Percentiles rank a stretch among this genome's conserved stretches.
Evolutionary conservation across 2,329 filamentous ascomycete genomes (phyloP).

Genomic region (Neospermospora avenae): DNA sequence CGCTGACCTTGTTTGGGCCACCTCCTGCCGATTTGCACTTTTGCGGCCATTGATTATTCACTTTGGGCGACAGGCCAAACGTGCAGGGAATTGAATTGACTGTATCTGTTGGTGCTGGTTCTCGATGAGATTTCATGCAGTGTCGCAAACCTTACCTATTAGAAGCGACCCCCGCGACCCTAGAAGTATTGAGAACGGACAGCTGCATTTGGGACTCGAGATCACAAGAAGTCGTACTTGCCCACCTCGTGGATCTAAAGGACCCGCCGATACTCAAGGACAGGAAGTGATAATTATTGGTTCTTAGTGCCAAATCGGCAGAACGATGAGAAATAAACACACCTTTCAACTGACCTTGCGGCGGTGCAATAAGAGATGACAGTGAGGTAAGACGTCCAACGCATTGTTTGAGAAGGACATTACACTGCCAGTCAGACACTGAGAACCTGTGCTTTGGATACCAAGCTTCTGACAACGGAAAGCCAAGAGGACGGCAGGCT

Average conservation of each 20-base stretch:
- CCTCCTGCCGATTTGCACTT: background rate
- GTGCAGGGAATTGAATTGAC: background rate
- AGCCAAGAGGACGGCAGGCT: constrained; percentile 20
- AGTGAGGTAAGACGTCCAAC: background rate
- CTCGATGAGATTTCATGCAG: background rate
- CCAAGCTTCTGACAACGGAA: constrained; percentile 24
- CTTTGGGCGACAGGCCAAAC: background rate
- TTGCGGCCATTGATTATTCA: background rate
- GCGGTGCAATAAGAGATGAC: background rate
- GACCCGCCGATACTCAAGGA: too few species aligned
- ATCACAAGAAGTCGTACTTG: background rate
- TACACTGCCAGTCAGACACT: constrained; percentile 13
- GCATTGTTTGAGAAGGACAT: constrained; percentile 2
- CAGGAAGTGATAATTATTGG: background rate
- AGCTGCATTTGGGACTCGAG: constrained; percentile 1
- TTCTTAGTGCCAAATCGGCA: background rate
- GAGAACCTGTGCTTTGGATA: constrained; percentile 9
- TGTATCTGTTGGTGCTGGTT: background rate
- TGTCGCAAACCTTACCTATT: background rate
- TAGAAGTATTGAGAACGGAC: background rate
- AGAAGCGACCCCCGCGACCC: background rate
- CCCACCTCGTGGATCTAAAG: too few species aligned
- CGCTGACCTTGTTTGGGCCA: background rate
- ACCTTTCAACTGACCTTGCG: background rate
- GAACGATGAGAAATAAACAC: background rate